Percentiles rank a stretch among this genome's conserved stretches.
These are phyloP conservation scores for Cryphonectria radicalis DNA, from an alignment of 2,329 filamentous ascomycete species.

Conservation along the genomic window DNA sequence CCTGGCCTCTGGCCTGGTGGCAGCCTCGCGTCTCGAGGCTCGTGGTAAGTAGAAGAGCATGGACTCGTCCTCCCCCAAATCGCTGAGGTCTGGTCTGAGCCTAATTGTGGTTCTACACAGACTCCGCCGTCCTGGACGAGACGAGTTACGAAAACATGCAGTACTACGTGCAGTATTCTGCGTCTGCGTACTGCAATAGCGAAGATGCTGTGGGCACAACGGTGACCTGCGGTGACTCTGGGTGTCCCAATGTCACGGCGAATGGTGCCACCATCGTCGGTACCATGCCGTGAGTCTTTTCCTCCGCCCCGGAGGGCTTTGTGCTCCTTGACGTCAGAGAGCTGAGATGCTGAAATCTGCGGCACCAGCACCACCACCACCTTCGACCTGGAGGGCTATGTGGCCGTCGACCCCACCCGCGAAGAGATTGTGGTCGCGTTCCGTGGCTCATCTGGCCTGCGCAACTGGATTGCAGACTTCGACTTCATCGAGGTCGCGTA, in stretches of 20 bases:
- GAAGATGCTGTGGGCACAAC: slow-evolving; percentile 42
- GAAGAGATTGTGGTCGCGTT: slow-evolving; percentile 63
- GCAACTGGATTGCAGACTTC: slow-evolving; percentile 65
- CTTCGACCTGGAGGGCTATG: slow-evolving; percentile 50
- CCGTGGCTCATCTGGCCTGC: slow-evolving; percentile 61
- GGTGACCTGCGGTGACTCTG: slow-evolving; percentile 48
- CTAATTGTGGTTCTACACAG: neutral
- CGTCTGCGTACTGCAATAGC: slow-evolving; percentile 59
- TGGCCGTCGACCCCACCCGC: slow-evolving; percentile 53
- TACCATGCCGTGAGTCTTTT: slow-evolving; percentile 44
- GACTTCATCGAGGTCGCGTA: slow-evolving; percentile 42
- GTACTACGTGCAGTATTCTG: slow-evolving; percentile 57
- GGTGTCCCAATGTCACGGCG: slow-evolving; percentile 50
- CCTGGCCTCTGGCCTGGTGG: slow-evolving; percentile 21
- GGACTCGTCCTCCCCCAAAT: too few relatives aligned
- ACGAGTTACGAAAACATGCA: slow-evolving; percentile 46
- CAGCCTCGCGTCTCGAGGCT: slow-evolving; percentile 20
- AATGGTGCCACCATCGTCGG: slow-evolving; percentile 49
- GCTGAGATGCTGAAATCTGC: neutral
- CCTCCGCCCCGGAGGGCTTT: neutral
- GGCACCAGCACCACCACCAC: slow-evolving; percentile 29
- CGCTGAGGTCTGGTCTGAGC: neutral
- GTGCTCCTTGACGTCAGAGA: neutral
- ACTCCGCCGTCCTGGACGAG: slow-evolving; percentile 35
- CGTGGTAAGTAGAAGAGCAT: slow-evolving; percentile 19